A percentile compares a stretch with the other conserved stretches of the same genome.
These are phyloP conservation scores for Claviceps pazoutovae DNA, from an alignment of 2,329 filamentous ascomycete genomes.

Conservation along the genomic window DNA sequence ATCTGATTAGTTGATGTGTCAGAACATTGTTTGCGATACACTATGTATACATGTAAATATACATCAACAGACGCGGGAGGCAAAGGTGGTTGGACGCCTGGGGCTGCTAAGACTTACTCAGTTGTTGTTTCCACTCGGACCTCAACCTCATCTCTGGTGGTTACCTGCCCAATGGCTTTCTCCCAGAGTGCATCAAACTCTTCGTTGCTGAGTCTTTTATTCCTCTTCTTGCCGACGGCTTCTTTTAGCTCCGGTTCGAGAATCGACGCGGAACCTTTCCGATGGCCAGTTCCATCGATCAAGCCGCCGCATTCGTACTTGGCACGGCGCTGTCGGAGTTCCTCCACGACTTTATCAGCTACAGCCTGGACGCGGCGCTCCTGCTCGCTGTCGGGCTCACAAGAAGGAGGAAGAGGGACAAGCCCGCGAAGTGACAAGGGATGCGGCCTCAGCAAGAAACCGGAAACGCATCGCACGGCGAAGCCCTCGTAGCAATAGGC, in stretches of 20 bases:
- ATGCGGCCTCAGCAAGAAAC: conserved; percentile 75
- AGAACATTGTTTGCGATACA: conserved; percentile 23
- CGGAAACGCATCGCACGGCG: conserved; percentile 65
- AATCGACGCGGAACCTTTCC: conserved; percentile 42
- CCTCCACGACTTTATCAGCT: conserved; percentile 75
- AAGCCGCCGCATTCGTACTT: conserved; percentile 81
- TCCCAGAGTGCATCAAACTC: conserved; percentile 87
- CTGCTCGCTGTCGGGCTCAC: conserved; percentile 90
- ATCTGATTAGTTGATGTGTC: conserved; percentile 76
- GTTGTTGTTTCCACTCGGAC: conserved; percentile 21
- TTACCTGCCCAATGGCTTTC: conserved; percentile 59
- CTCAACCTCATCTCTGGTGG: conserved; percentile 46
- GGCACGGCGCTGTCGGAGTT: conserved; percentile 71
- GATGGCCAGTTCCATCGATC: conserved; percentile 44
- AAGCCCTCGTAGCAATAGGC: conserved; percentile 77
- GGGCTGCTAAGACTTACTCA: conserved; percentile 34
- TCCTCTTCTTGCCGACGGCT: conserved; percentile 59
- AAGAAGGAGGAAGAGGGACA: conserved; percentile 75
- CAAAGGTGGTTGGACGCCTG: conserved; percentile 6
- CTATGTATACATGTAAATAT: no score
- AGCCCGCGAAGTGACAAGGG: conserved; percentile 70
- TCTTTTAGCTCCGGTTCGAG: conserved; percentile 65
- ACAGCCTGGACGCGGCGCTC: conserved; percentile 75
- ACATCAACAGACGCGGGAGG: no score
- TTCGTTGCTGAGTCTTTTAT: conserved; percentile 68